Conservation (phyloP, 495 filamentous ascomycete species). For the Tuber umbilicatum region DNA sequence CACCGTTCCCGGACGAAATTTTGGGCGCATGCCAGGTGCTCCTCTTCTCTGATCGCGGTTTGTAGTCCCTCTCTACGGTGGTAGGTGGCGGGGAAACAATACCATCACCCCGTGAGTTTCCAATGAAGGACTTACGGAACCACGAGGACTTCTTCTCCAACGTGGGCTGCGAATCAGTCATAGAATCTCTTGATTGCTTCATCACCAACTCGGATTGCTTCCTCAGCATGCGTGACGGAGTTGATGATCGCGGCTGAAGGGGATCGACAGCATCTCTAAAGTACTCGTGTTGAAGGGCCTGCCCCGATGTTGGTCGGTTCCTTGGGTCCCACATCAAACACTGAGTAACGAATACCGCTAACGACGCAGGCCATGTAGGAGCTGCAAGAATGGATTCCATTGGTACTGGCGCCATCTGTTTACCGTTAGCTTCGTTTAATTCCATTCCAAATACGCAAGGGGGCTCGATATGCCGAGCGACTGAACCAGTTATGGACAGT, state of each 20-base stretch:
- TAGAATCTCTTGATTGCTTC: constrained; percentile 60
- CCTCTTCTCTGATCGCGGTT: constrained; percentile 38
- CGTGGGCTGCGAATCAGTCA: constrained; percentile 48
- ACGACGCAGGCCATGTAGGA: constrained; percentile 83
- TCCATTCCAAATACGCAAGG: constrained; percentile 18
- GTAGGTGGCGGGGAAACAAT: constrained; percentile 41
- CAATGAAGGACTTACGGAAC: constrained; percentile 90
- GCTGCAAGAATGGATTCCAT: constrained; percentile 89
- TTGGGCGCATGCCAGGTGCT: constrained; percentile 43
- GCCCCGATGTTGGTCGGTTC: constrained; percentile 82
- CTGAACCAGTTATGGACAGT: background rate
- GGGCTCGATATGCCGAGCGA: constrained; percentile 5
- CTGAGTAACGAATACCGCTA: constrained; percentile 93
- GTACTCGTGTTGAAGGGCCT: constrained; percentile 89
- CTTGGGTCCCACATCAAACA: constrained; percentile 99
- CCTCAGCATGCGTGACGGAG: constrained; percentile 66
- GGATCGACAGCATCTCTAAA: constrained; percentile 95
- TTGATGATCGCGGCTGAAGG: constrained; percentile 80
- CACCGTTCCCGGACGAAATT: constrained; percentile 28
- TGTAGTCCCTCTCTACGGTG: constrained; percentile 47
- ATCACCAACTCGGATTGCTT: constrained; percentile 77
- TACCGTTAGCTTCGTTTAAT: constrained; percentile 27
- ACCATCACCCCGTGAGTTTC: constrained; percentile 44
- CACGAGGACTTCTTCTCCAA: constrained; percentile 80
- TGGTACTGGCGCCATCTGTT: constrained; percentile 89